Conservation (phyloP, 257 asterid species). For the Nicotiana benthamiana region DNA sequence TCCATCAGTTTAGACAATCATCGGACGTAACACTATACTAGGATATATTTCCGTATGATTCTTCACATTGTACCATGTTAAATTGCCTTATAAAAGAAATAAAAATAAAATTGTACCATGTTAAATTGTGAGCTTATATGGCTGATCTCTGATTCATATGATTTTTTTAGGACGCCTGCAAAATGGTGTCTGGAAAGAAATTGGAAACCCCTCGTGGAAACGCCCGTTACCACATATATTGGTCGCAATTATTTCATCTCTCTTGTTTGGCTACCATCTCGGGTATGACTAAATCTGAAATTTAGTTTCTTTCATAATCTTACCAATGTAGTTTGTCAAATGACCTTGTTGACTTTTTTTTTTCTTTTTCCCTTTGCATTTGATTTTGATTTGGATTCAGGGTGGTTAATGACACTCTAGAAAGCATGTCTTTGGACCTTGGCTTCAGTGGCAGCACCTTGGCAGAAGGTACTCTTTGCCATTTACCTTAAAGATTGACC, state of each 20-base stretch:
- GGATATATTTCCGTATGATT: not conserved
- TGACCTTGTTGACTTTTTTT: not conserved
- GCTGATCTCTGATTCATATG: not conserved
- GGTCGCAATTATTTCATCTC: slow-evolving; percentile 80
- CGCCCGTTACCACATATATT: slow-evolving; percentile 78
- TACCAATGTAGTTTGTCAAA: not conserved
- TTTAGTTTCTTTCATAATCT: not conserved
- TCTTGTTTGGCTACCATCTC: slow-evolving; percentile 88
- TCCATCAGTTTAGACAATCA: not conserved
- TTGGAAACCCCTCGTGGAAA: slow-evolving; percentile 75
- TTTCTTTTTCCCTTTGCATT: not conserved
- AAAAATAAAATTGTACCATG: not conserved
- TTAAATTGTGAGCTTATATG: not conserved
- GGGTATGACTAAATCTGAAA: slow-evolving; percentile 48
- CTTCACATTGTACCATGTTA: not conserved
- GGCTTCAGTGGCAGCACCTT: slow-evolving; percentile 74
- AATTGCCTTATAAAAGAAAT: too few relatives aligned
- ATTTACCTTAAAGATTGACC: not conserved
- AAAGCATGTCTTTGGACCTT: slow-evolving; percentile 86
- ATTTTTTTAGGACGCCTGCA: slow-evolving; percentile 31
- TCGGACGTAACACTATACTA: not conserved
- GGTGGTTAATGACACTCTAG: slow-evolving; percentile 86
- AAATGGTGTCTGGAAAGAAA: slow-evolving; percentile 38
- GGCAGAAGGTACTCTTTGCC: slow-evolving; percentile 66
- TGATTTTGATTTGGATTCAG: slow-evolving; percentile 29